phyloP scores from a whole-genome alignment of 768 basidiomycete species.

The Gymnopilus junonius region DNA sequence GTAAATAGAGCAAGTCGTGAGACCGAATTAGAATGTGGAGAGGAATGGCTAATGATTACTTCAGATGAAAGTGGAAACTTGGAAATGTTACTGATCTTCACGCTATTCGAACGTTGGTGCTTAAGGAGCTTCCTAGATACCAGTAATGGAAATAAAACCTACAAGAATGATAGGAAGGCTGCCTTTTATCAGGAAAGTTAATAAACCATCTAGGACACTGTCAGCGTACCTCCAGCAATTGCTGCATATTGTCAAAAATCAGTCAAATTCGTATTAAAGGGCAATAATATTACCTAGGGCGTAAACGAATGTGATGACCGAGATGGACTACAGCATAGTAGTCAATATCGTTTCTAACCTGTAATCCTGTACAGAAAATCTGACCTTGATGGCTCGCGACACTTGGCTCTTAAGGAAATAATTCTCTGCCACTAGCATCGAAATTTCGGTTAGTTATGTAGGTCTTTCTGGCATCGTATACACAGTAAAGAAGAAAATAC shows the following conservation, averaged over 20 bases:
- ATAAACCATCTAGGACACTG: background rate
- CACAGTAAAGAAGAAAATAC: background rate
- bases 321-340: background rate
- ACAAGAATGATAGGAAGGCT: slow-evolving; percentile 1
- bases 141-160: background rate
- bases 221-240: background rate
- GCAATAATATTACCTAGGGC: background rate
- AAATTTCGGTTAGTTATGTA: background rate
- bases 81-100: background rate
- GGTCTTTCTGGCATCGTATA: too few species aligned
- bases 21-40: background rate
- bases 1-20: background rate
- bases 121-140: background rate
- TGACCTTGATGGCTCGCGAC: background rate
- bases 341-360: background rate
- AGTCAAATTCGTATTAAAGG: background rate
- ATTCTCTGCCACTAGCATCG: background rate
- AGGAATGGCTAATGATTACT: background rate
- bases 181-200: background rate
- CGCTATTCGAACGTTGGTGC: too few species aligned
- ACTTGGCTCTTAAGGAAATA: background rate
- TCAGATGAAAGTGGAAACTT: background rate
- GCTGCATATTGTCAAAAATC: background rate
- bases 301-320: background rate
- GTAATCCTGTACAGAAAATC: background rate